Percentiles rank a stretch among this genome's conserved stretches.
phyloP scores from a whole-genome alignment of 768 basidiomycete genomes.

The Calocybe indica region DNA sequence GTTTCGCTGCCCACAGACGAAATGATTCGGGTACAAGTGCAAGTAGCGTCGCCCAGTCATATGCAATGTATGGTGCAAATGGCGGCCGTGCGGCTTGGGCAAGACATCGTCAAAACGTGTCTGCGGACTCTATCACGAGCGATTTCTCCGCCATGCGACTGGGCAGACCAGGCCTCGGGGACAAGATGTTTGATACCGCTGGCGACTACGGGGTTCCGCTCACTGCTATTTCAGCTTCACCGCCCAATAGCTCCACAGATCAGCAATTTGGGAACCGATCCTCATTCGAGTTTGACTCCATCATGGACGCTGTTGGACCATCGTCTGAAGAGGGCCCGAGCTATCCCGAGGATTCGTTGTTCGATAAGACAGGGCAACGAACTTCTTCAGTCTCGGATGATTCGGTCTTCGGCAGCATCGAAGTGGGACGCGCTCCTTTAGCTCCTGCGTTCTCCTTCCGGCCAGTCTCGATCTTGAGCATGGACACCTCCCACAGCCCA shows the following conservation, averaged over 20 bases:
- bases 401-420: conserved; percentile 52
- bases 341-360: conserved; percentile 34
- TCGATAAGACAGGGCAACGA: not conserved
- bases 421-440: conserved; percentile 9
- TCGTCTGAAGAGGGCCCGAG: conserved; percentile 27
- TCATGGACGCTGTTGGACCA: conserved; percentile 47
- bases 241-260: conserved; percentile 35
- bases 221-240: conserved; percentile 61
- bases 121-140: conserved; percentile 62
- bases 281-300: conserved; percentile 63
- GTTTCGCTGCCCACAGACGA: conserved; percentile 43
- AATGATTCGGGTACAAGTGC: conserved; percentile 55
- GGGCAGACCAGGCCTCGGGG: conserved; percentile 70
- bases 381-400: conserved; percentile 2
- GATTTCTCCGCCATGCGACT: conserved; percentile 54
- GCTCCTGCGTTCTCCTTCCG: conserved; percentile 36
- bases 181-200: conserved; percentile 78
- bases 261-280: conserved; percentile 24
- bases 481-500: conserved; percentile 41
- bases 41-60: conserved; percentile 53
- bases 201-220: conserved; percentile 49
- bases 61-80: conserved; percentile 44
- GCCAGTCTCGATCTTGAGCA: conserved; percentile 60
- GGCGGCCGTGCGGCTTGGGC: conserved; percentile 57
- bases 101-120: conserved; percentile 48